phyloP scores from a whole-genome alignment of 164 flowering plant genomes.

The Buxus sempervirens region DNA sequence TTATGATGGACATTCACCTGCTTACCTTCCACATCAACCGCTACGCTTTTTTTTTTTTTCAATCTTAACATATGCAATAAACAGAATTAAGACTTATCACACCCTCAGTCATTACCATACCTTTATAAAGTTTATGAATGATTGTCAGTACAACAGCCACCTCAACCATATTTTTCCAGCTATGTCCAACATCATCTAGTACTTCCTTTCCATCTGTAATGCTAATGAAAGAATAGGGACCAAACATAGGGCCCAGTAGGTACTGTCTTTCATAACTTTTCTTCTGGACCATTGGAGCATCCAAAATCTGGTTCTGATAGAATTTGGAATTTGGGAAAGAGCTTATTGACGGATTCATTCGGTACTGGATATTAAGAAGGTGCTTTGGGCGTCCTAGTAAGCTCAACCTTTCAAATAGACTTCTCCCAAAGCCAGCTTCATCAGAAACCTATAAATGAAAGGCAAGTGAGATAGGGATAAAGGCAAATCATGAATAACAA shows the following conservation, averaged over 20 bases:
- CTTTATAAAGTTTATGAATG: constrained; percentile 32
- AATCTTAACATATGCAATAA: constrained; percentile 34
- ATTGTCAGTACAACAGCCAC: constrained; percentile 37
- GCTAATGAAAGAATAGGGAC: constrained; percentile 51
- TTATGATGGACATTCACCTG: no score
- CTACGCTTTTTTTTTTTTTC: not conserved
- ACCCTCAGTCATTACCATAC: constrained; percentile 17
- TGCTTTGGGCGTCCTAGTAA: constrained; percentile 36
- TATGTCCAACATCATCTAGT: constrained; percentile 31
- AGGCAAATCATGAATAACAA: not conserved
- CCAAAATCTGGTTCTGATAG: constrained; percentile 26
- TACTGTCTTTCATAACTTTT: constrained; percentile 21
- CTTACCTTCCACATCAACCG: no score
- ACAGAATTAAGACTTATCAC: not conserved
- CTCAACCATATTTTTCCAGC: constrained; percentile 47
- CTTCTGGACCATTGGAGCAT: constrained; percentile 30
- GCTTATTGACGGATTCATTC: constrained; percentile 56
- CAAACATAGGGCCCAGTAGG: constrained; percentile 42
- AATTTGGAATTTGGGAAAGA: constrained; percentile 42
- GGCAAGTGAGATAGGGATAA: not conserved
- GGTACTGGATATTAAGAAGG: constrained; percentile 41
- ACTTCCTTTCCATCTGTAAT: constrained; percentile 42
- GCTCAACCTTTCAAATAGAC: constrained; percentile 46
- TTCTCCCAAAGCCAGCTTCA: constrained; percentile 44
- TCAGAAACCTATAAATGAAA: constrained; percentile 19